Conservation (phyloP, 192 early-diverging fungal species). For the Bifiguratus adelaidae region DNA sequence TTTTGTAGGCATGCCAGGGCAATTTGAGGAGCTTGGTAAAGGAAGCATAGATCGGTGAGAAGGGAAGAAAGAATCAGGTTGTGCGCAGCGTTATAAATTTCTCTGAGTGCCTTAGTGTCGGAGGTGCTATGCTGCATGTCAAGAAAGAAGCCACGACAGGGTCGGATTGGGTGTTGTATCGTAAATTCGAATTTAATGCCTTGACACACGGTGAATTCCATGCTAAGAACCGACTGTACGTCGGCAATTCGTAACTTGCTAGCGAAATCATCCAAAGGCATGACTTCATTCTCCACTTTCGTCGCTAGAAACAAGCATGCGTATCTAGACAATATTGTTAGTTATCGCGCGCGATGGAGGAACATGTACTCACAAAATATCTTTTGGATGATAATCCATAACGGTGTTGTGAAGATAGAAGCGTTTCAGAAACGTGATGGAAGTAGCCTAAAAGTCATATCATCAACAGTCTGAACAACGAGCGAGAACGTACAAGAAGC, state of each 20-base stretch:
- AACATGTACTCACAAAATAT: conserved; percentile 39
- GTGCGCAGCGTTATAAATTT: conserved; percentile 40
- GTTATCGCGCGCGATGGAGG: background rate
- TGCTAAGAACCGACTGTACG: conserved; percentile 37
- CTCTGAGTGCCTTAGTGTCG: conserved; percentile 28
- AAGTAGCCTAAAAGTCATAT: conserved; percentile 50
- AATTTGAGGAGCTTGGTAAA: conserved; percentile 71
- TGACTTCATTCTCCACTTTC: conserved; percentile 61
- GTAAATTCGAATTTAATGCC: conserved; percentile 66
- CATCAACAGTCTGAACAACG: background rate
- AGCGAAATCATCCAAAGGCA: conserved; percentile 65
- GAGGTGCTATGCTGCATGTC: conserved; percentile 44
- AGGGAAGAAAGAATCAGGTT: conserved; percentile 46
- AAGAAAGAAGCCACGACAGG: conserved; percentile 58
- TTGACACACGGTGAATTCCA: conserved; percentile 61
- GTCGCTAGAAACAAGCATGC: conserved; percentile 70
- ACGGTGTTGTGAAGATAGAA: conserved; percentile 72
- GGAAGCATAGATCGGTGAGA: conserved; percentile 59
- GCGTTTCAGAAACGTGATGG: conserved; percentile 71
- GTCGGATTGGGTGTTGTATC: conserved; percentile 61
- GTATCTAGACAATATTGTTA: conserved; percentile 16
- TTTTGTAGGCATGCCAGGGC: conserved; percentile 49
- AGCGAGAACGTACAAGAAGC: background rate
- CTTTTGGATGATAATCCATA: conserved; percentile 75
- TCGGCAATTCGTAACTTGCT: conserved; percentile 32